A percentile compares a stretch with the other conserved stretches of the same genome.
These are phyloP conservation scores for Gymnopilus junonius DNA, from an alignment of 768 basidiomycete genomes.

Conservation along the genomic window DNA sequence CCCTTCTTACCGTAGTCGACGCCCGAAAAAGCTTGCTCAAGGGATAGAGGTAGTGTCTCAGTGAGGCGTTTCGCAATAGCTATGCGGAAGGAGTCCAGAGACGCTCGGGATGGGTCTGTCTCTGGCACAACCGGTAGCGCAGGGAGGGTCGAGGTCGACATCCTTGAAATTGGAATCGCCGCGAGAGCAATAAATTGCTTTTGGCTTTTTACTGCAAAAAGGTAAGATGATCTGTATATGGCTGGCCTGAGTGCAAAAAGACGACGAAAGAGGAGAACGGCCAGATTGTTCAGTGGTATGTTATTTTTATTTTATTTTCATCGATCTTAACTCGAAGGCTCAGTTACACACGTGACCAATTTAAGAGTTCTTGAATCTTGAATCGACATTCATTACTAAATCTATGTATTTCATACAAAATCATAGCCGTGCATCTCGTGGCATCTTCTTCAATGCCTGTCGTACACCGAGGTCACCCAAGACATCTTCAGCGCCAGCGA, in stretches of 20 bases:
- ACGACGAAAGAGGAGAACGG: not conserved
- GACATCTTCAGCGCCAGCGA: constrained; percentile 61
- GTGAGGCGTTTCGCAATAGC: constrained; percentile 77
- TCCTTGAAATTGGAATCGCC: not conserved
- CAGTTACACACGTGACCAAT: not conserved
- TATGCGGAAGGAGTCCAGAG: constrained; percentile 80
- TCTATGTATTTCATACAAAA: not conserved
- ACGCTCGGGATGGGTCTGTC: constrained; percentile 66
- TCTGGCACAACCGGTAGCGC: constrained; percentile 27
- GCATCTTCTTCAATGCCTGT: constrained; percentile 39
- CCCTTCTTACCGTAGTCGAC: constrained; percentile 93
- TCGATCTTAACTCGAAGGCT: not conserved
- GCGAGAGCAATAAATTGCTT: not conserved
- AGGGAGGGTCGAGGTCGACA: not conserved
- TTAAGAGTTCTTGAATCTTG: not conserved
- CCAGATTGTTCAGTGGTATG: not conserved
- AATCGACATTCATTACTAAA: not conserved
- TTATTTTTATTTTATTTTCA: constrained; percentile 4
- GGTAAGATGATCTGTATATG: not conserved
- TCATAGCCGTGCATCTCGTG: constrained; percentile 31
- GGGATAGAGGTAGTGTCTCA: constrained; percentile 66
- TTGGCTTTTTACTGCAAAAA: not conserved
- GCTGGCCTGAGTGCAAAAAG: not conserved
- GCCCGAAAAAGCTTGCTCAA: constrained; percentile 82
- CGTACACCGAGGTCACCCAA: constrained; percentile 36